phyloP scores from a whole-genome alignment of 1,284 basidiomycete species.

The Apiotrichum montevideense region DNA sequence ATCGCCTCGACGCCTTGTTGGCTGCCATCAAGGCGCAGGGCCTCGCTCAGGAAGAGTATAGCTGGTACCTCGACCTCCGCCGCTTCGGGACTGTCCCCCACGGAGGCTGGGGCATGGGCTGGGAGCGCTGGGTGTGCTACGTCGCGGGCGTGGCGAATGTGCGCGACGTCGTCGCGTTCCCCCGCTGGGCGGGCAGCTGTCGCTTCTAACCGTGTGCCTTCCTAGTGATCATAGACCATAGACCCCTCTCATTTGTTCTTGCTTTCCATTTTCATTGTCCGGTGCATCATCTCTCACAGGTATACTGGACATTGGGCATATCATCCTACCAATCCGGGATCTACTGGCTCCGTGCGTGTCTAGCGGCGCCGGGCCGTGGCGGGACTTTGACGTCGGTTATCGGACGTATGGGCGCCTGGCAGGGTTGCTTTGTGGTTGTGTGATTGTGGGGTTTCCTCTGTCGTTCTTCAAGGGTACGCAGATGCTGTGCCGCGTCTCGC shows the following conservation, averaged over 20 bases:
- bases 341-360: neutral
- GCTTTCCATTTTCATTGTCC: neutral
- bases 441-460: no score
- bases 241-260: neutral
- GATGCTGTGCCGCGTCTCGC: neutral
- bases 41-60: constrained; percentile 57
- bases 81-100: constrained; percentile 74
- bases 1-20: constrained; percentile 59
- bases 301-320: neutral
- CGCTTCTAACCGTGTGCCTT: constrained; percentile 31
- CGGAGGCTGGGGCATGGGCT: constrained; percentile 88
- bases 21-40: constrained; percentile 54
- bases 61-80: constrained; percentile 80
- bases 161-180: constrained; percentile 82
- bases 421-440: no score
- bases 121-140: constrained; percentile 80
- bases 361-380: neutral
- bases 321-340: neutral
- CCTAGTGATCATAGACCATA: neutral
- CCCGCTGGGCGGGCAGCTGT: constrained; percentile 69
- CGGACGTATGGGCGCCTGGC: no score
- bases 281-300: neutral
- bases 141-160: constrained; percentile 76
- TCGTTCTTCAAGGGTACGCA: no score
- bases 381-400: no score